phyloP scores from a whole-genome alignment of 164 flowering plant species.

The Brasenia schreberi region DNA sequence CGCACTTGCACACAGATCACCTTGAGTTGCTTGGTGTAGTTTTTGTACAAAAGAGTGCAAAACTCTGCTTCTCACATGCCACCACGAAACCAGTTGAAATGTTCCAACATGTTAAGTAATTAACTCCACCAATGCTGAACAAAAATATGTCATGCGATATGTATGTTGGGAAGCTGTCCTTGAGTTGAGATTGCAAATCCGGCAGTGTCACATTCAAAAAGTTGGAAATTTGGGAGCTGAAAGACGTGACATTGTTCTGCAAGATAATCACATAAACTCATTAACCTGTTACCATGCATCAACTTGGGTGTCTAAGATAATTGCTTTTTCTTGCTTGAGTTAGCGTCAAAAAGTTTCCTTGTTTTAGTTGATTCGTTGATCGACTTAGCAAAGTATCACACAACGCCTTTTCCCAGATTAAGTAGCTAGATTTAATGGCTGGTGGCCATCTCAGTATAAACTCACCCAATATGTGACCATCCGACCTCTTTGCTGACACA shows the following conservation, averaged over 20 bases:
- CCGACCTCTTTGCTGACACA: too few relatives aligned
- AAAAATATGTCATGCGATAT: not conserved
- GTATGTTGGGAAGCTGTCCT: not conserved
- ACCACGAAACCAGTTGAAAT: not conserved
- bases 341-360: too few relatives aligned
- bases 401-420: too few relatives aligned
- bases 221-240: not conserved
- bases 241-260: not conserved
- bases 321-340: too few relatives aligned
- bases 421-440: too few relatives aligned
- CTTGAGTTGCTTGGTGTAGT: not conserved
- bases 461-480: too few relatives aligned
- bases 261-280: too few relatives aligned
- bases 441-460: too few relatives aligned
- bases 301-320: too few relatives aligned
- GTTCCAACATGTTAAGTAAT: not conserved
- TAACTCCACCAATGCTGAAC: not conserved
- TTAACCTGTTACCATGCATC: too few relatives aligned
- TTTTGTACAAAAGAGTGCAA: not conserved
- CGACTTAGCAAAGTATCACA: too few relatives aligned
- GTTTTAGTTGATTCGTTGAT: too few relatives aligned
- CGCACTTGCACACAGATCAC: not conserved
- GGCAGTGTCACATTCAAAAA: not conserved
- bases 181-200: not conserved
- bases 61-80: not conserved